A percentile compares a stretch with the other conserved stretches of the same genome.
Conservation (phyloP, 1,284 basidiomycete species). For the Cryptococcus hybrid region DNA sequence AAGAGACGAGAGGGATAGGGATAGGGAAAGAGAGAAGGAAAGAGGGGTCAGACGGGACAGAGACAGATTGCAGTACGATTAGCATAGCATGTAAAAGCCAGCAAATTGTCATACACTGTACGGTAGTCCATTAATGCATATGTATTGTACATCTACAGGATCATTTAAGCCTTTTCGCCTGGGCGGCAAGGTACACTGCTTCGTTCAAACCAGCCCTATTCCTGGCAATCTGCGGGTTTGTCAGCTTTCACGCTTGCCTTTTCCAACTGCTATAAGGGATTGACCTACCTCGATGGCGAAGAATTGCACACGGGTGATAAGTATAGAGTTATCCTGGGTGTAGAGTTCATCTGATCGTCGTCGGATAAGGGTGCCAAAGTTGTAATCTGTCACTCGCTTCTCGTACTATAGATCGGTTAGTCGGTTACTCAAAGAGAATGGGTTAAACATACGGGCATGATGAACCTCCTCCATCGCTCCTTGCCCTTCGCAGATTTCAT, state of each 20-base stretch:
- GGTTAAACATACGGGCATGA: slow-evolving; percentile 63
- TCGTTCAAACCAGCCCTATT: slow-evolving; percentile 93
- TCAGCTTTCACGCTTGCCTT: not conserved
- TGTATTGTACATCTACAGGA: no score
- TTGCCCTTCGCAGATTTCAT: slow-evolving; percentile 93
- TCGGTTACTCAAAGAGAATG: not conserved
- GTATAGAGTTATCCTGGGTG: slow-evolving; percentile 89
- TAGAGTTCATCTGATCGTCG: slow-evolving; percentile 80
- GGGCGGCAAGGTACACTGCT: slow-evolving; percentile 73
- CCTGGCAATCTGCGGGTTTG: slow-evolving; percentile 68
- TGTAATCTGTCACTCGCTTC: slow-evolving; percentile 86
- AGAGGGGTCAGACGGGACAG: slow-evolving; percentile 7
- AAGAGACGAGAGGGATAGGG: slow-evolving; percentile 13
- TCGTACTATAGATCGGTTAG: slow-evolving; percentile 57
- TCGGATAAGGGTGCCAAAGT: slow-evolving; percentile 94
- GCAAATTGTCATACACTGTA: not conserved
- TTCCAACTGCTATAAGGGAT: slow-evolving; percentile 2
- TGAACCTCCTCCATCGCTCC: slow-evolving; percentile 87
- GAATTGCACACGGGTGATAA: slow-evolving; percentile 77
- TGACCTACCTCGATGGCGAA: slow-evolving; percentile 77
- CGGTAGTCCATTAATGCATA: not conserved
- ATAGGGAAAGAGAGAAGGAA: not conserved
- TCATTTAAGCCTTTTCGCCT: slow-evolving; percentile 50
- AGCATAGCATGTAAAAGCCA: not conserved
- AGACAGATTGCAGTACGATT: slow-evolving; percentile 13